phyloP scores from a whole-genome alignment of 768 basidiomycete species.

The Lentinula sp. region DNA sequence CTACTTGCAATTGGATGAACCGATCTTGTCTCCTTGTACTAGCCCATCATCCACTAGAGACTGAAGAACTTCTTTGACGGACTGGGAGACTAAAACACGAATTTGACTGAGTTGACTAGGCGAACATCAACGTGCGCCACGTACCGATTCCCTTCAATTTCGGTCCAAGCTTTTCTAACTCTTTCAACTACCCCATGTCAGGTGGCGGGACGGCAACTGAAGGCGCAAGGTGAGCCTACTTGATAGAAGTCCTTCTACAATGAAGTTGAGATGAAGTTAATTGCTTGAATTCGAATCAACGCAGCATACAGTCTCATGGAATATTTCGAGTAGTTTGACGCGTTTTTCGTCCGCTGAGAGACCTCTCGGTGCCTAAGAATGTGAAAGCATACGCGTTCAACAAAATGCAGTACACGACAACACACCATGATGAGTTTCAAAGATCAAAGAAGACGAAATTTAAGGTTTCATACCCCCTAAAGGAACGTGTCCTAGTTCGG shows the following conservation, averaged over 20 bases:
- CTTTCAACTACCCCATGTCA: slow-evolving; percentile 52
- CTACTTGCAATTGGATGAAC: slow-evolving; percentile 86
- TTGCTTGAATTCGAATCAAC: background rate
- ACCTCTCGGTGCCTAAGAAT: slow-evolving; percentile 65
- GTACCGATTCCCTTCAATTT: slow-evolving; percentile 90
- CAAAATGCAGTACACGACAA: too few relatives aligned
- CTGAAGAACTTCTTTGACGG: slow-evolving; percentile 88
- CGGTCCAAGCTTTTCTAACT: slow-evolving; percentile 83
- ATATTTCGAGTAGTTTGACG: slow-evolving; percentile 83
- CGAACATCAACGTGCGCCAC: background rate
- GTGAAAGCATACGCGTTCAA: background rate
- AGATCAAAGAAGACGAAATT: too few relatives aligned
- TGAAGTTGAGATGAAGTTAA: background rate
- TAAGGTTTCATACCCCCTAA: background rate
- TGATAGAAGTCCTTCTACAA: slow-evolving; percentile 80
- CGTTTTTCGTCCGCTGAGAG: slow-evolving; percentile 89
- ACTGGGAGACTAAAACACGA: slow-evolving; percentile 63
- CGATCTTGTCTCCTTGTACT: slow-evolving; percentile 88
- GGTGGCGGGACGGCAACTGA: background rate
- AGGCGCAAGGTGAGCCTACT: slow-evolving; percentile 21
- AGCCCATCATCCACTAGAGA: slow-evolving; percentile 83
- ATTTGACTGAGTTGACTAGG: background rate
- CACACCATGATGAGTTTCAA: background rate
- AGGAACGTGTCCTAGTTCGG: background rate
- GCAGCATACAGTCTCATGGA: slow-evolving; percentile 74